Evolutionary conservation across 106 monocot species (phyloP), one percentile per base, ranked within the genome.

Genomic region (Posidonia australis): DNA sequence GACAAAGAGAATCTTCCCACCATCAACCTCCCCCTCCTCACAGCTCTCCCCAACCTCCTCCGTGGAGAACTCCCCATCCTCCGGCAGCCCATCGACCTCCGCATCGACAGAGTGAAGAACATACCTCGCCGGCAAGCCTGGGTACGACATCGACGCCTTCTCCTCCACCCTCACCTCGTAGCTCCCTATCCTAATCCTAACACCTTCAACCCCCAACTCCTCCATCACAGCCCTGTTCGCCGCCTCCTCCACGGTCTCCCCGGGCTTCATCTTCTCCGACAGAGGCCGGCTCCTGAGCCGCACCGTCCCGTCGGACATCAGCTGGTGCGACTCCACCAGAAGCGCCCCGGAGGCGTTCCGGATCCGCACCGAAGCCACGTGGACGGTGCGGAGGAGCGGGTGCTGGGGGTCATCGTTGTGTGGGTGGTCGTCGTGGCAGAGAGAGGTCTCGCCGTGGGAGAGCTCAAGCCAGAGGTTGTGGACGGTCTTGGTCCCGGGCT

Each of bases 261-360:
- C 83, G 21, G 93, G 89, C 43, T 57, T 58, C 93, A 93, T 93
- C 93, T 93, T 86, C 81, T 93, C 93, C 0, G 93, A 89, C 13
- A 89, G 76, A 7, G 83, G 86, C 3, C 88, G 66, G 18, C 44
- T 36, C 27, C 93, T 71, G 27, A n/a, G 19, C 22, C 93, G 67
- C 47, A 86, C 23, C 24, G 82, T 51, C 47, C 92, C 92, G 44
- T 92, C 88, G 29, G 89, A 89, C 43, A 93, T 79, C 24, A 93
- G 85, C 77, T 93, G 93, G 62, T 74, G 75, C 23, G 89, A 71
- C 54, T 93, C 93, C 13, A 93, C 43, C 42, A 93, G 85, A 44
- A 78, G 27, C 64, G 73, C 59, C 30, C 81, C 83, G 5, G 65
- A 45, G 21, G 32, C 5, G 70, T 86, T 81, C 19, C 80, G 72